Base-by-base conservation (phyloP, 345 rosid species). In the Clausena lansium region DNA sequence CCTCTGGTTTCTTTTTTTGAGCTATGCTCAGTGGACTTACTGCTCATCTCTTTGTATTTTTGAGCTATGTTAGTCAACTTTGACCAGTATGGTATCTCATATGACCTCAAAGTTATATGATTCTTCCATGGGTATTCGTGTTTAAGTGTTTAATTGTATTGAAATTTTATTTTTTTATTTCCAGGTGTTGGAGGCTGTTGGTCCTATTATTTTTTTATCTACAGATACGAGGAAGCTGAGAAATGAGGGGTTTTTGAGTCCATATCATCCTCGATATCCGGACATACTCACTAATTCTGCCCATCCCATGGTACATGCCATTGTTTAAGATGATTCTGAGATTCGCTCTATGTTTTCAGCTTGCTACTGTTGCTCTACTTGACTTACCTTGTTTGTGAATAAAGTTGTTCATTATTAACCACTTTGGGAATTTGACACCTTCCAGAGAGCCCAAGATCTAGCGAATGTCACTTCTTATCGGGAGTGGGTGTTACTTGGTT, bases 161-260 rank as follows among this genome's bases (percentile, higher is more conserved):
- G 69, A 79, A 32, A 67, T 19, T 69, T 82, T 35, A 52, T 59
- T 73, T 74, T 84, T 67, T 38, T 19, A 57, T 83, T 76, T 86
- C 77, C 92, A 96, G 99, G 99, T 96, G 80, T 84, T 96, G 82
- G 98, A 96, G 89, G 99, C 99, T 71, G 97, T 96, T 38, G 99
- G 98, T 76, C 99, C 98, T 63, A 90, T 92, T 70, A 94, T 96
- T 82, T 96, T 94, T 83, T 84, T 96, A 74, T 94, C 97, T 67
- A 92, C 95, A 63, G 99, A 96, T 88, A 94, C 99, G 24, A 89
- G 95, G 84, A 96, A 96, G 87, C 89, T 94, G 82, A 91, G 98
- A 80, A 96, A 94, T 81, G 98, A 94, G 87, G 99, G 98, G 47
- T 94, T 96, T 83, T 81, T 94, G 75, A 96, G 99, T 81, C 99